Conservation (phyloP, 192 early-diverging fungal species). For the Podila minutissima region DNA sequence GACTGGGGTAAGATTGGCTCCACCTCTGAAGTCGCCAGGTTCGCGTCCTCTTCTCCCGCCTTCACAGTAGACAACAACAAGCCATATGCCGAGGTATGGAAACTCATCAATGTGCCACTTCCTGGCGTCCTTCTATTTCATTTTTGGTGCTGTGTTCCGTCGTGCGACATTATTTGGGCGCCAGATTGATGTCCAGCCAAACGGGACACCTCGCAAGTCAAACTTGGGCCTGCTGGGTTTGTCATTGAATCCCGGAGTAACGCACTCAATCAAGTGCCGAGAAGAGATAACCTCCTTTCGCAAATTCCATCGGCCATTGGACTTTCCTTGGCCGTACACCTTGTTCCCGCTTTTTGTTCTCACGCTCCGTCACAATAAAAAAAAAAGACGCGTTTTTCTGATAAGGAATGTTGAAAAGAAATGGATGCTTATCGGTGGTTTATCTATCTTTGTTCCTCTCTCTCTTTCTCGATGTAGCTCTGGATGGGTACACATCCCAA, state of each 20-base stretch:
- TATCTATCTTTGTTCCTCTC: neutral
- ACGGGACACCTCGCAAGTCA: too few relatives aligned
- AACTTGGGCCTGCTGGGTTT: too few relatives aligned
- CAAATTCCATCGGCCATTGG: neutral
- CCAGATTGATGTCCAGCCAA: too few relatives aligned
- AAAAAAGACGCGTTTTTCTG: neutral
- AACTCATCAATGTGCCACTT: too few relatives aligned
- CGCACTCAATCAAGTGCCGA: too few relatives aligned
- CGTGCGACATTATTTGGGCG: too few relatives aligned
- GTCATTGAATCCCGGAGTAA: too few relatives aligned
- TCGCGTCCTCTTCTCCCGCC: conserved; percentile 69
- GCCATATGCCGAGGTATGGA: conserved; percentile 90
- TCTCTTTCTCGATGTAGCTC: conserved; percentile 60
- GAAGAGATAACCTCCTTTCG: too few relatives aligned
- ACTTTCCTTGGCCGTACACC: neutral
- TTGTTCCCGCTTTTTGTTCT: neutral
- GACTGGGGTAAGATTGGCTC: conserved; percentile 95
- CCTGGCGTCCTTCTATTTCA: too few relatives aligned
- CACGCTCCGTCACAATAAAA: neutral
- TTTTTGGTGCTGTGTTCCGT: too few relatives aligned
- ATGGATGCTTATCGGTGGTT: neutral
- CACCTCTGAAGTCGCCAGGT: conserved; percentile 86
- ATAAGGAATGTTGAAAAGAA: neutral
- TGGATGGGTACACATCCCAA: conserved; percentile 99
- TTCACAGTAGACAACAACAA: conserved; percentile 65